phyloP scores from a whole-genome alignment of 495 filamentous ascomycete species.

The Trypethelium eluteriae region DNA sequence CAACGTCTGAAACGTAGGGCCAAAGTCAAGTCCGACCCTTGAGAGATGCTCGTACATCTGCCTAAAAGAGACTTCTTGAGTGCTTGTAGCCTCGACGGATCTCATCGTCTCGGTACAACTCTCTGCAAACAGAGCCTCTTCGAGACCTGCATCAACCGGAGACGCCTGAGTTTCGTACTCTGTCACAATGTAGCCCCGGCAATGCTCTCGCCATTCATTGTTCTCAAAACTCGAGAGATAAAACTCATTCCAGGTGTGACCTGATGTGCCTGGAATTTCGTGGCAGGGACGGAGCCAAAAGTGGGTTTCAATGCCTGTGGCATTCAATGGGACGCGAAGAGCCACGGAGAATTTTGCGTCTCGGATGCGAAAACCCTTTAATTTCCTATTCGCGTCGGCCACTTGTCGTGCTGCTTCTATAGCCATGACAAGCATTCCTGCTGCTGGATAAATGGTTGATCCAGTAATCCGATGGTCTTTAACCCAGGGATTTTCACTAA shows the following conservation, averaged over 20 bases:
- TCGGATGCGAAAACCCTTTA: background rate
- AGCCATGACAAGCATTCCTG: conserved; percentile 7
- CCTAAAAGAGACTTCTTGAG: background rate
- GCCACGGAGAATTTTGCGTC: background rate
- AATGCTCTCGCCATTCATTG: conserved; percentile 15
- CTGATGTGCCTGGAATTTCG: background rate
- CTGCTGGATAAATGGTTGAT: conserved; percentile 10
- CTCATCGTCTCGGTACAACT: background rate
- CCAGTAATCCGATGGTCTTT: conserved; percentile 37
- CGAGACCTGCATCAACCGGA: conserved; percentile 9
- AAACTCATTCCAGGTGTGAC: conserved; percentile 10
- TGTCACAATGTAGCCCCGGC: conserved; percentile 4
- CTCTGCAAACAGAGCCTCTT: background rate
- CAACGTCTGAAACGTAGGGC: conserved; percentile 17
- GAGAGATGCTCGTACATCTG: conserved; percentile 16
- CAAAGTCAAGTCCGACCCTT: conserved; percentile 19
- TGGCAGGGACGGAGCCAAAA: conserved; percentile 6
- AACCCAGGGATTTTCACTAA: conserved; percentile 49
- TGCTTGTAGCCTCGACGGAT: conserved; percentile 3
- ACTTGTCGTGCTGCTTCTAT: background rate
- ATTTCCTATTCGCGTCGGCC: background rate
- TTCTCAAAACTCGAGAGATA: conserved; percentile 7
- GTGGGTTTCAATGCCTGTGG: conserved; percentile 3
- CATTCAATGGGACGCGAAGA: background rate
- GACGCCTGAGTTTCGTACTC: conserved; percentile 6